phyloP scores from a whole-genome alignment of 2,329 filamentous ascomycete genomes.

The Geosmithia putterillii region DNA sequence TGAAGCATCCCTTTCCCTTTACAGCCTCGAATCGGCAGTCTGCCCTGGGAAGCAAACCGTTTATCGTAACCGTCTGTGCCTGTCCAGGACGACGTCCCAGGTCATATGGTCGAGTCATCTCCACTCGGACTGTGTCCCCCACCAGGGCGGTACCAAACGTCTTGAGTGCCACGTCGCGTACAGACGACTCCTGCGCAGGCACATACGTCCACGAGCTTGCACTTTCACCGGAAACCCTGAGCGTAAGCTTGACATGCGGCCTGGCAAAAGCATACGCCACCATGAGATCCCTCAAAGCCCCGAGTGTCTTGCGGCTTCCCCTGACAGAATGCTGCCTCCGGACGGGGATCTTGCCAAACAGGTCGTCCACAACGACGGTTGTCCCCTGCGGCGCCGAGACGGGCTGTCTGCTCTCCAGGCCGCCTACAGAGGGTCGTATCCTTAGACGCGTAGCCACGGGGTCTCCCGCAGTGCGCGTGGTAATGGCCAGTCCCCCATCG shows the following conservation, averaged over 20 bases:
- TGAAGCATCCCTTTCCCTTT: constrained; percentile 37
- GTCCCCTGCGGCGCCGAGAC: constrained; percentile 53
- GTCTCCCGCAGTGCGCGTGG: constrained; percentile 51
- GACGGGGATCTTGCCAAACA: constrained; percentile 52
- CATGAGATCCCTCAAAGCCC: constrained; percentile 46
- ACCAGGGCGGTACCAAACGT: constrained; percentile 46
- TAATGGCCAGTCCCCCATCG: constrained; percentile 40
- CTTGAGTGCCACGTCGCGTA: constrained; percentile 49
- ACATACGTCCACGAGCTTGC: constrained; percentile 44
- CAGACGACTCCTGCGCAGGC: constrained; percentile 4
- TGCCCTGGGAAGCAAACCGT: constrained; percentile 44
- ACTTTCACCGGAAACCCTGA: constrained; percentile 45
- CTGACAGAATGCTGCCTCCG: constrained; percentile 46
- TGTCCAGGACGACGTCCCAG: background rate
- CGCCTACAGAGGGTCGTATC: constrained; percentile 21
- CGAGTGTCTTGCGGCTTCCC: constrained; percentile 41
- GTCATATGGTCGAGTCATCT: background rate
- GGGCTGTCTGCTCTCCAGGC: constrained; percentile 15
- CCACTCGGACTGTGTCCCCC: constrained; percentile 32
- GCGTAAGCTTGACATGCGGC: constrained; percentile 45
- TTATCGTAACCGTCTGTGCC: constrained; percentile 24
- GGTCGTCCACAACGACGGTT: constrained; percentile 45
- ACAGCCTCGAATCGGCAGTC: constrained; percentile 30
- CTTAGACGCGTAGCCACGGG: constrained; percentile 36
- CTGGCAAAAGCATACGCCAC: constrained; percentile 55